Evolutionary conservation across 2,329 filamentous ascomycete species (phyloP).

Genomic region (Zymoseptoria crescenta): DNA sequence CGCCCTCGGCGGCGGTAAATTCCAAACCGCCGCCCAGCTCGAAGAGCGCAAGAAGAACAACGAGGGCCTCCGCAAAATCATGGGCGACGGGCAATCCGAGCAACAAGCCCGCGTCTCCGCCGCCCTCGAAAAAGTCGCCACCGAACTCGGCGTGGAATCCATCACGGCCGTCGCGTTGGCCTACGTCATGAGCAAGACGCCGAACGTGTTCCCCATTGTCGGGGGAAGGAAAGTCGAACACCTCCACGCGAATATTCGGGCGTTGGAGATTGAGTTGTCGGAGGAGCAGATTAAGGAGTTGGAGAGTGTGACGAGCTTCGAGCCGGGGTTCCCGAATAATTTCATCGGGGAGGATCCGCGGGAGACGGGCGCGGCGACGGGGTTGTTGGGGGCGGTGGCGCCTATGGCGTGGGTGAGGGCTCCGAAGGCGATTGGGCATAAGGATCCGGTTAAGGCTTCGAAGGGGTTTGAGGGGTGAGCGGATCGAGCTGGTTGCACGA

Average conservation of each 20-base stretch:
- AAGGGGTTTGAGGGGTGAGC: not conserved
- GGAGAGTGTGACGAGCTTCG: conserved; percentile 54
- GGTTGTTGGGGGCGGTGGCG: conserved; percentile 21
- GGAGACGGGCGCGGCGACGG: conserved; percentile 19
- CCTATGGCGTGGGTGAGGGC: conserved; percentile 22
- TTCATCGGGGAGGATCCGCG: conserved; percentile 42
- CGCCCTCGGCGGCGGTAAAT: conserved; percentile 39
- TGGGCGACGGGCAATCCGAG: conserved; percentile 28
- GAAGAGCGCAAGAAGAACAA: conserved; percentile 36
- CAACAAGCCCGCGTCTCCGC: conserved; percentile 46
- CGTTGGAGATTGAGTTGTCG: conserved; percentile 52
- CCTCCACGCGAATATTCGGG: conserved; percentile 61
- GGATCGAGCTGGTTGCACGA: too few relatives aligned
- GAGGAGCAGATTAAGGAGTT: conserved; percentile 58
- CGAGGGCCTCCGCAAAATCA: conserved; percentile 26
- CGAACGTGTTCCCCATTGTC: conserved; percentile 46
- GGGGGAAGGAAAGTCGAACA: conserved; percentile 64
- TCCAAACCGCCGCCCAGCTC: conserved; percentile 38
- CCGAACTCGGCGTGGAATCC: conserved; percentile 41
- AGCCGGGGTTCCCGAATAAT: conserved; percentile 58
- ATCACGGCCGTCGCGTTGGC: conserved; percentile 46
- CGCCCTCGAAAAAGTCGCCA: conserved; percentile 54
- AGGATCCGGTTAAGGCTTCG: conserved; percentile 1
- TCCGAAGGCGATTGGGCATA: conserved; percentile 27
- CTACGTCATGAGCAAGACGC: conserved; percentile 62